phyloP scores from a whole-genome alignment of 73 alveolate species.

The Tetrahymena borealis region DNA sequence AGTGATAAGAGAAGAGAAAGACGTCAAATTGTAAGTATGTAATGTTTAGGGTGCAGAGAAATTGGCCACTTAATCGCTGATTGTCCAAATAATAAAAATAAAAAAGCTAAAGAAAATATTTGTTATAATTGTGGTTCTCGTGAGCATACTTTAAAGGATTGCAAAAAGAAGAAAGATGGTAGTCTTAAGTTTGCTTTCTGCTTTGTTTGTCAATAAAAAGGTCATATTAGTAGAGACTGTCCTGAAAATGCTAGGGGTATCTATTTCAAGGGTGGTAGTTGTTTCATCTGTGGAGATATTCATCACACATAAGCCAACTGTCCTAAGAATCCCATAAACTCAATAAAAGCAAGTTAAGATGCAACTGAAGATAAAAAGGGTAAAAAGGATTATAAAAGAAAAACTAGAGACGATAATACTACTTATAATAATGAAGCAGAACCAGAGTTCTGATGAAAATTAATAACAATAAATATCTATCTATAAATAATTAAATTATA shows the following conservation, averaged over 20 bases:
- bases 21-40: conserved; percentile 48
- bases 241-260: conserved; percentile 65
- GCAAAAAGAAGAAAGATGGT: conserved; percentile 52
- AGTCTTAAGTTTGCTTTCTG: conserved; percentile 60
- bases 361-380: conserved; percentile 2
- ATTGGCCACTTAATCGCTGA: conserved; percentile 57
- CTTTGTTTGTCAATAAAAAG: conserved; percentile 55
- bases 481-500: neutral
- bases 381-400: neutral
- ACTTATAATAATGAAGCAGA: neutral
- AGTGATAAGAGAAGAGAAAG: conserved; percentile 62
- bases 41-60: conserved; percentile 60
- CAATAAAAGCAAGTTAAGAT: neutral
- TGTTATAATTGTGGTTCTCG: conserved; percentile 66
- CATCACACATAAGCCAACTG: conserved; percentile 58
- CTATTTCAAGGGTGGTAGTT: conserved; percentile 60
- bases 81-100: conserved; percentile 37
- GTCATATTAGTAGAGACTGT: conserved; percentile 67
- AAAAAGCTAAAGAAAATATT: conserved; percentile 31
- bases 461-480: neutral
- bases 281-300: conserved; percentile 56
- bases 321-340: conserved; percentile 55
- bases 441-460: neutral
- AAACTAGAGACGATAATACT: neutral
- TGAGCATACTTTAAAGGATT: conserved; percentile 57